Evolutionary conservation across 2,329 filamentous ascomycete genomes (phyloP).

Genomic region (Stagonosporopsis tanaceti): DNA sequence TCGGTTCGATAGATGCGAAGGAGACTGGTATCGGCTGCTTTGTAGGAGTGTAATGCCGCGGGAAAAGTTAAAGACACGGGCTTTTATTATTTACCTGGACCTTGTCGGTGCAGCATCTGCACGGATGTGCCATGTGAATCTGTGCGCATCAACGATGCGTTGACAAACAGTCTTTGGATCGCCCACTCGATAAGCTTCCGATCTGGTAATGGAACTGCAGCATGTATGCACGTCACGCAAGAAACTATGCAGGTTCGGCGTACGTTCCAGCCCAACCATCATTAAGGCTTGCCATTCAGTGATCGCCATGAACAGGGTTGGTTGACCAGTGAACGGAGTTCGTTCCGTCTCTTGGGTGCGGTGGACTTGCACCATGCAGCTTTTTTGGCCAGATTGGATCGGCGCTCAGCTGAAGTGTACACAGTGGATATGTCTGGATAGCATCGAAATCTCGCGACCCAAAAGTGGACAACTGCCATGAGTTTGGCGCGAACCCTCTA

Average conservation of each 20-base stretch:
- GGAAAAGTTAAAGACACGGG: neutral
- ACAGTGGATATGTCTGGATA: neutral
- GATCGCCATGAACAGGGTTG: slow-evolving; percentile 8
- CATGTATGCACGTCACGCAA: slow-evolving; percentile 16
- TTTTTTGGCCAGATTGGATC: neutral
- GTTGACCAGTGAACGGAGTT: slow-evolving; percentile 5
- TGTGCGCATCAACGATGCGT: neutral
- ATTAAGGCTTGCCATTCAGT: neutral
- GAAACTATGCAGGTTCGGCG: neutral
- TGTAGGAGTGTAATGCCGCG: neutral
- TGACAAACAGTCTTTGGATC: neutral
- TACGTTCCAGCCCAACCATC: slow-evolving; percentile 12
- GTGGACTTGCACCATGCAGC: neutral
- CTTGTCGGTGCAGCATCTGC: neutral
- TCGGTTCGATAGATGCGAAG: slow-evolving; percentile 3
- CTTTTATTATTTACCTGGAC: neutral
- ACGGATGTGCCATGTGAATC: neutral
- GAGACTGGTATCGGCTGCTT: neutral
- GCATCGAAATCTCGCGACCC: neutral
- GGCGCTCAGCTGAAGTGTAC: neutral
- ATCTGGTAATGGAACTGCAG: slow-evolving; percentile 3
- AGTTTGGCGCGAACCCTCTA: neutral
- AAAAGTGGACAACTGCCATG: neutral
- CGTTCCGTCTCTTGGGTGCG: slow-evolving; percentile 2
- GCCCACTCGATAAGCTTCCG: slow-evolving; percentile 12